Base-by-base conservation (phyloP, 2,329 filamentous ascomycete species). In the Fusarium dimerum region DNA sequence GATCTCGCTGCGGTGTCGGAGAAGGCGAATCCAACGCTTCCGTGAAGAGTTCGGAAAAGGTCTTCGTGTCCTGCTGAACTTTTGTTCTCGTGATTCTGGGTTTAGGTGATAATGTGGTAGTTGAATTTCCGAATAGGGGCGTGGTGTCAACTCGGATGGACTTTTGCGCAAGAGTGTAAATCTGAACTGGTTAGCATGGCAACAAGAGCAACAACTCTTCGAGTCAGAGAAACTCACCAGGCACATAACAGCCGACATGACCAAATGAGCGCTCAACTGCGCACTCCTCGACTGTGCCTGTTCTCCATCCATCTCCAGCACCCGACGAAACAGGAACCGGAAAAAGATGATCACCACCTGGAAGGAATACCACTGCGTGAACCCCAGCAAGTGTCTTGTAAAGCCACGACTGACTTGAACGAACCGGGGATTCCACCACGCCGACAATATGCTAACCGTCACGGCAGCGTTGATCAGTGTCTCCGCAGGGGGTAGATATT, bases 341-440 rank as follows among this genome's bases (percentile, higher is more conserved):
- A 85, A 70, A 6, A 78, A 65, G 11, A 90, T 65, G 18, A 85
- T 76, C 32, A 87, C 66, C 2, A 78, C 66, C 63, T 92, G 88
- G 55, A 87, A 81, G 1, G 76, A 77, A 65, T 90, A 89, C 78
- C 88, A 88, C 47, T 83, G 78, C 4, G 76, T 73, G 12, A 89
- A 78, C 0, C 86, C 86, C 3, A 78, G 67, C 32, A 89, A 75
- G 51, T 82, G 84, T 55, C 73, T 78, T 29, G 77, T 81, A 66
- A 80, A 87, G 49, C 83, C 85, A n/a, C 80, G 76, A 34, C 77
- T 74, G 4, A 79, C 81, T 61, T 86, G 77, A 34, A 82, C 78
- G 58, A 89, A 82, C 52, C 80, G 80, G 0, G 86, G 85, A 56
- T 89, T 90, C 87, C 87, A 90, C 79, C 84, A 87, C 12, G 80